Percentiles rank a stretch among this genome's conserved stretches.
Conservation (phyloP, 1,284 basidiomycete genomes). For the Schizophyllum commune region DNA sequence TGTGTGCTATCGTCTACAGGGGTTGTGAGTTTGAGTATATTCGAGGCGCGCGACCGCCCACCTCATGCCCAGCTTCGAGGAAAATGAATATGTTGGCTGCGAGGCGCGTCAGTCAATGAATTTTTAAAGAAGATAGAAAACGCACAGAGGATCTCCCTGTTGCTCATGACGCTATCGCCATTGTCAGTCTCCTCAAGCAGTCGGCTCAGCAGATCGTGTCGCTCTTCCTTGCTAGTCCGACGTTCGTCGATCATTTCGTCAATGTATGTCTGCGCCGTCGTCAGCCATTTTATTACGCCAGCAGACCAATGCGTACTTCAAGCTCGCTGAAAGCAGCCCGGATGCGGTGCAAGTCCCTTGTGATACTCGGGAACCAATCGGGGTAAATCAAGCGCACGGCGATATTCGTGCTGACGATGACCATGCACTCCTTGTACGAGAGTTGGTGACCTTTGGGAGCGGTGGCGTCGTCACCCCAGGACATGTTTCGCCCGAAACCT, state of each 20-base stretch:
- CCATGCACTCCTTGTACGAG: too few relatives aligned
- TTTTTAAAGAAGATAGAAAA: not conserved
- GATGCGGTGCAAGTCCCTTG: too few relatives aligned
- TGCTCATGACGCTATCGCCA: not conserved
- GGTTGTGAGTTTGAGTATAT: not conserved
- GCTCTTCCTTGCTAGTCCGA: slow-evolving; percentile 31
- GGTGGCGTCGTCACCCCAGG: slow-evolving; percentile 37
- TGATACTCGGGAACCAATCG: too few relatives aligned
- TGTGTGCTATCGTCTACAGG: slow-evolving; percentile 26
- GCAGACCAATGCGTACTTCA: too few relatives aligned
- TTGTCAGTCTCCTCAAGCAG: too few relatives aligned
- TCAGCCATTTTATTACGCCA: not conserved
- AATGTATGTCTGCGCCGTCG: slow-evolving; percentile 53
- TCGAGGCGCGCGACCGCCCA: slow-evolving; percentile 17
- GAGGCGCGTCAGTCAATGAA: not conserved
- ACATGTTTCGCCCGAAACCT: slow-evolving; percentile 46
- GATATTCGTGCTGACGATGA: too few relatives aligned
- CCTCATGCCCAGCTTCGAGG: slow-evolving; percentile 55
- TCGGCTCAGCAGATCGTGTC: slow-evolving; percentile 28
- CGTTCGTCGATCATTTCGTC: slow-evolving; percentile 47
- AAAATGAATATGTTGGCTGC: slow-evolving; percentile 53
- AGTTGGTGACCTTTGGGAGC: not conserved
- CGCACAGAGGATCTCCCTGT: slow-evolving; percentile 22
- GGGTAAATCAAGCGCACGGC: too few relatives aligned
- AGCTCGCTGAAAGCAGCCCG: too few relatives aligned